These are phyloP conservation scores for Rhazya stricta DNA, from an alignment of 257 asterid genomes.

Conservation along the genomic window DNA sequence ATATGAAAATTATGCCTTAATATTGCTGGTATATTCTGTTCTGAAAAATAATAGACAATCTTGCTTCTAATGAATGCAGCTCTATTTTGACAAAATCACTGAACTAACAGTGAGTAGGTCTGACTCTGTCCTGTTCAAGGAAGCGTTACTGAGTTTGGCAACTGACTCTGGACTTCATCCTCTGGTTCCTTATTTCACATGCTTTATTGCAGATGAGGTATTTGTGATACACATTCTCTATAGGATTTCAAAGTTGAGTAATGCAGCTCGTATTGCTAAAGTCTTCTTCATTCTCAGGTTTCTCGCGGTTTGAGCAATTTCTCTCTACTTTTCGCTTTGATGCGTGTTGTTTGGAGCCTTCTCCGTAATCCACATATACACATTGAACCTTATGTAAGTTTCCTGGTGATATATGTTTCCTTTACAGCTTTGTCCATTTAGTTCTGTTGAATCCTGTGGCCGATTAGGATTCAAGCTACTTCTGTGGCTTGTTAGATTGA, in stretches of 20 bases:
- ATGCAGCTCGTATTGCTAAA: conserved; percentile 34
- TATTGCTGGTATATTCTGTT: conserved; percentile 16
- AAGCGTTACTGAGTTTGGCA: conserved; percentile 84
- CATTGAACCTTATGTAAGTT: conserved; percentile 87
- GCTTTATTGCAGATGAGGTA: conserved; percentile 93
- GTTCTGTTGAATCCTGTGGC: background rate
- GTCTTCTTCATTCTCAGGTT: conserved; percentile 42
- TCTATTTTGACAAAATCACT: conserved; percentile 86
- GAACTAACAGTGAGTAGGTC: conserved; percentile 71
- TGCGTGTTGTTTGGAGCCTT: conserved; percentile 95
- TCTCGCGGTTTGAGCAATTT: conserved; percentile 69
- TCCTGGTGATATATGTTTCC: background rate
- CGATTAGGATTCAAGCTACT: background rate
- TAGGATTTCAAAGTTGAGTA: conserved; percentile 5
- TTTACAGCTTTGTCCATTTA: background rate
- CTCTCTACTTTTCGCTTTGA: conserved; percentile 76
- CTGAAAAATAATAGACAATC: conserved; percentile 15
- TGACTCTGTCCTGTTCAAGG: conserved; percentile 70
- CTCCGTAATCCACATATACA: conserved; percentile 87
- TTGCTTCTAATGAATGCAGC: conserved; percentile 46
- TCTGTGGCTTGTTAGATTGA: background rate
- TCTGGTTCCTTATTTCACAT: conserved; percentile 89
- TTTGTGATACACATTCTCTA: background rate
- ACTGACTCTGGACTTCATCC: conserved; percentile 98
- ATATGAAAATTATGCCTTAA: background rate